Evolutionary conservation across 2,329 filamentous ascomycete genomes (phyloP).

Genomic region (Neofusicoccum laricinum): DNA sequence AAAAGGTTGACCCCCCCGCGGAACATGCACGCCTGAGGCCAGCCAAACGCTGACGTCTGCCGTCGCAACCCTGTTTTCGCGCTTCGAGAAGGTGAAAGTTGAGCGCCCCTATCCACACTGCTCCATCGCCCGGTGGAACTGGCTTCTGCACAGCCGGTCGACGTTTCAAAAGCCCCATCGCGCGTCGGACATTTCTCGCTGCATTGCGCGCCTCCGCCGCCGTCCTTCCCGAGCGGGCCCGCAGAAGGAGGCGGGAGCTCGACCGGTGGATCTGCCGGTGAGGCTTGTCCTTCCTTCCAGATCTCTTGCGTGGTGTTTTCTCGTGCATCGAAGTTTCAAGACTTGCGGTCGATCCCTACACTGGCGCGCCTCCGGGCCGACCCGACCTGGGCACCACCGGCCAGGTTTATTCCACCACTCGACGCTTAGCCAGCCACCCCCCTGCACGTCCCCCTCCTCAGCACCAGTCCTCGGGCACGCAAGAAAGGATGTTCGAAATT

Average conservation of each 20-base stretch:
- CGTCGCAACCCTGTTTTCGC: no score
- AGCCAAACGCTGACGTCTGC: background rate
- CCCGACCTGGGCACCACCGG: background rate
- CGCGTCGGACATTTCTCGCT: constrained; percentile 2
- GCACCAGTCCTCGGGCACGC: no score
- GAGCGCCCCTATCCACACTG: no score
- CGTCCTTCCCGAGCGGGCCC: no score
- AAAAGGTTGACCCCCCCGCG: background rate
- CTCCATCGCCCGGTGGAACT: background rate
- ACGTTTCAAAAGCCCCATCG: background rate
- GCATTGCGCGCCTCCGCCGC: background rate
- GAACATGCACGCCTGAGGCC: background rate
- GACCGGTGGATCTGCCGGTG: no score
- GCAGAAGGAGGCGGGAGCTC: no score
- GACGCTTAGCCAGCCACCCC: background rate
- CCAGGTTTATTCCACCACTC: background rate
- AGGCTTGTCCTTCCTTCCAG: background rate
- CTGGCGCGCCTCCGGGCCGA: background rate
- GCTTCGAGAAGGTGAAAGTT: no score
- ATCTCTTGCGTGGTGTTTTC: background rate
- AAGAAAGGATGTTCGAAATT: background rate
- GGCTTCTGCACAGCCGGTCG: background rate
- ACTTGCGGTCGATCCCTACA: no score
- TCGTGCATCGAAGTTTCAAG: no score
- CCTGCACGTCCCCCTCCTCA: background rate